Base-by-base conservation (phyloP, 257 asterid species). In the Perilla frutescens region DNA sequence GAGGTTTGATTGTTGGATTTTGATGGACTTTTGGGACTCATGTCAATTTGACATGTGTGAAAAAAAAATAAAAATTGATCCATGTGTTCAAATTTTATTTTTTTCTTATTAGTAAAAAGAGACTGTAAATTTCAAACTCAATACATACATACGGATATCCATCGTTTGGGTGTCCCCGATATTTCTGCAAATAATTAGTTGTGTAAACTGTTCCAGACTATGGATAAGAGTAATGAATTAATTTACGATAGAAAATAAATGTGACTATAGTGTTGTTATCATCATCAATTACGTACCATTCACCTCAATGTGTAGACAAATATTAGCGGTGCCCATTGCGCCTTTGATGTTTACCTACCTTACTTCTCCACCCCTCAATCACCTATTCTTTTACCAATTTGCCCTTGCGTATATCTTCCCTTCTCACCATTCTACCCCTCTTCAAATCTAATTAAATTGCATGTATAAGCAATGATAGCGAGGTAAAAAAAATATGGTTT, bases 231-330 rank as follows among this genome's bases (percentile, higher is more conserved):
- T 62, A 59, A 58, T 56, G 12, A 67, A 34, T n/a, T 72, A 37
- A 11, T 31, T 13, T 3, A 13, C 49, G 54, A 66, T 71, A 69
- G 53, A 59, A 43, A 50, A 61, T 36, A 45, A 56, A 57, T 54
- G 78, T 49, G 74, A 80, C 5, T 53, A 0, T 20, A 74, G 81
- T 81, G 72, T 75, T 76, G 11, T 49, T 81, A 78, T 76, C 75
- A 74, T 85, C 78, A 84, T 85, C 81, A 84, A 77, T 85, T 86
- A 77, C 88, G 89, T 86, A 79, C 55, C 82, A 61, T 73, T 82
- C 79, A 77, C 84, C 81, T 73, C 67, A 80, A 78, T 36, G 34
- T 82, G 71, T 64, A 78, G 79, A 78, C 79, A 78, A 79, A 69
- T 36, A 63, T 71, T 48, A 78, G 89, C 79, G 81, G 84, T 79